A percentile compares a stretch with the other conserved stretches of the same genome.
These are phyloP conservation scores for Diaporthe nobilis DNA, from an alignment of 2,329 filamentous ascomycete genomes.

Conservation along the genomic window DNA sequence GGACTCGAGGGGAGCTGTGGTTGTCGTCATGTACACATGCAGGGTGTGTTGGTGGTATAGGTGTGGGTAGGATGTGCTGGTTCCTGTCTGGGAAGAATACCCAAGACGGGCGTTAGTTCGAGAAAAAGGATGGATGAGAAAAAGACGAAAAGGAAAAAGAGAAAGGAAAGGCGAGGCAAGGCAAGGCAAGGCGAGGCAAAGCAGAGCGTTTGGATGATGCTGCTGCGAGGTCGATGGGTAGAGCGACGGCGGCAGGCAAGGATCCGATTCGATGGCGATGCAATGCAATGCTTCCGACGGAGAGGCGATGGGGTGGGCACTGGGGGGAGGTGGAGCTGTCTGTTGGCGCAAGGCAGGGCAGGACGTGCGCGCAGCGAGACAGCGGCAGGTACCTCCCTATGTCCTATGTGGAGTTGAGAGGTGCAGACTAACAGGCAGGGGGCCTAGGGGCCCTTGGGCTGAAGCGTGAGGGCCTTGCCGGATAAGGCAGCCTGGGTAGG, in stretches of 20 bases:
- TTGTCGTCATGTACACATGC: conserved; percentile 51
- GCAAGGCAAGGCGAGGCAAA: conserved; percentile 18
- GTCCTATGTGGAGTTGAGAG: conserved; percentile 30
- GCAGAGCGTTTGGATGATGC: conserved; percentile 35
- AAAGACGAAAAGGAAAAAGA: background rate
- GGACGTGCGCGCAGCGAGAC: conserved; percentile 33
- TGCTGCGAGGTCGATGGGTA: conserved; percentile 37
- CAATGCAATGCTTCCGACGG: conserved; percentile 35
- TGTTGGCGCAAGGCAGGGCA: conserved; percentile 26
- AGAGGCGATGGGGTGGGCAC: conserved; percentile 38
- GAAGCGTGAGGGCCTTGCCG: conserved; percentile 36
- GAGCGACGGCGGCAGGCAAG: conserved; percentile 39
- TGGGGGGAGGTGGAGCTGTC: conserved; percentile 31
- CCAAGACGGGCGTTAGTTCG: conserved; percentile 45
- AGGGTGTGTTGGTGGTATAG: conserved; percentile 43
- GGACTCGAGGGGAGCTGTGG: conserved; percentile 46
- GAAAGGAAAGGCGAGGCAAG: background rate
- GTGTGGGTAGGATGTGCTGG: conserved; percentile 35
- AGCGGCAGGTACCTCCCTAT: conserved; percentile 30
- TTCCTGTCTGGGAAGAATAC: conserved; percentile 41
- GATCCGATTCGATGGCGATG: conserved; percentile 40
- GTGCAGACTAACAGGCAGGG: conserved; percentile 38
- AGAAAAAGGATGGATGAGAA: conserved; percentile 3
- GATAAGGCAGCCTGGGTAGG: conserved; percentile 30
- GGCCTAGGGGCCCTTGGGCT: conserved; percentile 31